Evolutionary conservation across 176 grass and related monocot genomes (phyloP), one percentile per base, ranked within the genome.

Genomic region (Triticum timopheevii): DNA sequence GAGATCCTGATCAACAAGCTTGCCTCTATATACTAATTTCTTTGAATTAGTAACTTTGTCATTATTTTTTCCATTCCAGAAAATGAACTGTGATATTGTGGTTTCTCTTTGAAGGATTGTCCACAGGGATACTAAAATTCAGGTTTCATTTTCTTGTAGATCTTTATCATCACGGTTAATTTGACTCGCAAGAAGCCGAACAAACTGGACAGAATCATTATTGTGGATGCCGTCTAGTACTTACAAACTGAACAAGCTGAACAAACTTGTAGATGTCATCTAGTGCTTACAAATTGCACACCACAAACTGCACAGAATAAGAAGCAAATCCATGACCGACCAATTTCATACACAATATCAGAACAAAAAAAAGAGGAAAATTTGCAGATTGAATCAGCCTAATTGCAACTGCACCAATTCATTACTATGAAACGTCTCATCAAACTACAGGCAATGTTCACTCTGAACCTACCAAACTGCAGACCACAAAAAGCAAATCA

Each of bases 141-240:
- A 49, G 42, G 72, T 75, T 50, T 28, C 72, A 27, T 40, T 13
- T 74, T 27, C 40, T 74, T 47, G 6, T 15, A 40, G 5, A 27
- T 73, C 24, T 73, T 63, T 73, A 73, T 47, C 23, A 16, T 17
- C 59, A 69, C 23, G 17, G 16, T 34, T 70, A 77, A 17, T 23
- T 45, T 36, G 38, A 73, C 39, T 84, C 11, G n/a, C 25, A 84
- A 25, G 49, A 73, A 69, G 73, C 20, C 72, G 30, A 88, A 61
- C 19, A 40, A 40, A 40, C 39, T 40, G 39, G 8, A 40, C 39
- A 40, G 9, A 40, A 40, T 40, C 39, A 40, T 40, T 40, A 40
- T 40, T 40, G 39, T 40, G 39, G 39, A 66, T 74, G 28, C 20
- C 3, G 19, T 62, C 39, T 31, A 77, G 63, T 58, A 83, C 13